Conservation (phyloP, 164 flowering plant genomes). For the Dillenia turbinata region DNA sequence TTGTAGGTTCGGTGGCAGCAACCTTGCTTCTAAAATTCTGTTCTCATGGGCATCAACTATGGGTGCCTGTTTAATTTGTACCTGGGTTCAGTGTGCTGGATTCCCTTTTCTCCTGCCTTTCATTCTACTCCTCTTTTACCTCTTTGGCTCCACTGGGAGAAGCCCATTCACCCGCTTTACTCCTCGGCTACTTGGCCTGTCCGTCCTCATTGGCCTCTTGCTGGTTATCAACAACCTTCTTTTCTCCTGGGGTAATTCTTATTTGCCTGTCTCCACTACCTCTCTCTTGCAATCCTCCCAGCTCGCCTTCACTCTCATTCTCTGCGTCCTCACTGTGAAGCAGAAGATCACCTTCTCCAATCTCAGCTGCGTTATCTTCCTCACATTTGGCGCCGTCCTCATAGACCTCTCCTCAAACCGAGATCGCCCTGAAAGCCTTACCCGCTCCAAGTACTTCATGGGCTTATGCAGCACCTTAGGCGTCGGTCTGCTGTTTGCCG, state of each 20-base stretch:
- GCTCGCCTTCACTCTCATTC: conserved; percentile 57
- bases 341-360: conserved; percentile 53
- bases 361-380: conserved; percentile 59
- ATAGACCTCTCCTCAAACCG: conserved; percentile 43
- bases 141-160: conserved; percentile 14
- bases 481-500: conserved; percentile 60
- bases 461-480: conserved; percentile 61
- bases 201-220: conserved; percentile 39
- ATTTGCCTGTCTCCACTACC: conserved; percentile 65
- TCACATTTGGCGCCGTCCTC: conserved; percentile 51
- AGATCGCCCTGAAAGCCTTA: conserved; percentile 37
- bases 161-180: conserved; percentile 48
- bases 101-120: conserved; percentile 62
- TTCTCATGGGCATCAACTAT: too few species aligned
- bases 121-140: conserved; percentile 27
- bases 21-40: conserved; percentile 54
- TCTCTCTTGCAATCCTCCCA: conserved; percentile 67
- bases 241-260: conserved; percentile 70
- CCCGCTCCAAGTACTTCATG: conserved; percentile 35
- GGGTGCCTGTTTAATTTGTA: too few species aligned
- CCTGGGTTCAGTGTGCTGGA: conserved; percentile 73
- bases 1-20: conserved; percentile 57
- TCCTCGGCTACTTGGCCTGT: conserved; percentile 16
- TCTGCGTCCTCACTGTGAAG: conserved; percentile 57
- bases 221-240: conserved; percentile 62